Evolutionary conservation across 805 yeast genomes (phyloP).

Genomic region (Scheffersomyces ergatensis): DNA sequence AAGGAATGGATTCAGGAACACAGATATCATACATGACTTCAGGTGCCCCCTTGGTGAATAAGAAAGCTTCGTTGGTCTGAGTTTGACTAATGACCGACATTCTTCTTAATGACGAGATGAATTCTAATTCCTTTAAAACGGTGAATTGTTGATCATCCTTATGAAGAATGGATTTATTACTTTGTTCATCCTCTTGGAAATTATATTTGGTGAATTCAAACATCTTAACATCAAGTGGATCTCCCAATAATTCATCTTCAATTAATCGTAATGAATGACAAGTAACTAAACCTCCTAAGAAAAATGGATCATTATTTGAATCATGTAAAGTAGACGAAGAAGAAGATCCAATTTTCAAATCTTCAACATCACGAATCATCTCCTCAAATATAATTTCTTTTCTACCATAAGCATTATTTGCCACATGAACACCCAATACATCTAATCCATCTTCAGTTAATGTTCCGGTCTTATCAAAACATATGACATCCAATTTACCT

Average conservation of each 20-base stretch:
- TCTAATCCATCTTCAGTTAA: constrained; percentile 96
- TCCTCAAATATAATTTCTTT: constrained; percentile 36
- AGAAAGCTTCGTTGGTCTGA: constrained; percentile 10
- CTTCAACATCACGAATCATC: constrained; percentile 13
- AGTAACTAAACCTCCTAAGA: constrained; percentile 54
- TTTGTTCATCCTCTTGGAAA: constrained; percentile 56
- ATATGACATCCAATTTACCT: constrained; percentile 84
- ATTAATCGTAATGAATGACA: constrained; percentile 86
- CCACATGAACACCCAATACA: constrained; percentile 59
- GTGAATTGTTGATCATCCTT: constrained; percentile 22
- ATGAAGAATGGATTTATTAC: constrained; percentile 13
- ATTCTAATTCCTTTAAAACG: constrained; percentile 65
- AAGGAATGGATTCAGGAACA: constrained; percentile 66
- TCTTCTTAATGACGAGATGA: constrained; percentile 78
- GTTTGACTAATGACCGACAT: constrained; percentile 77
- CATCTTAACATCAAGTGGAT: constrained; percentile 92
- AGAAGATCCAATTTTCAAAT: constrained; percentile 3
- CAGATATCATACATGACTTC: constrained; percentile 86
- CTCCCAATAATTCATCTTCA: constrained; percentile 83
- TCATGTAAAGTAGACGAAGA: constrained; percentile 12
- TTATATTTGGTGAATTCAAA: constrained; percentile 84
- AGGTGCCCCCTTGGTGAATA: constrained; percentile 93
- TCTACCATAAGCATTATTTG: constrained; percentile 38
- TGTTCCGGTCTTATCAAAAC: constrained; percentile 98
- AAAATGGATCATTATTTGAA: constrained; percentile 26